Percentiles rank a stretch among this genome's conserved stretches.
These are phyloP conservation scores for Casuarina cunninghamiana DNA, from an alignment of 306 rosid species.

Conservation along the genomic window DNA sequence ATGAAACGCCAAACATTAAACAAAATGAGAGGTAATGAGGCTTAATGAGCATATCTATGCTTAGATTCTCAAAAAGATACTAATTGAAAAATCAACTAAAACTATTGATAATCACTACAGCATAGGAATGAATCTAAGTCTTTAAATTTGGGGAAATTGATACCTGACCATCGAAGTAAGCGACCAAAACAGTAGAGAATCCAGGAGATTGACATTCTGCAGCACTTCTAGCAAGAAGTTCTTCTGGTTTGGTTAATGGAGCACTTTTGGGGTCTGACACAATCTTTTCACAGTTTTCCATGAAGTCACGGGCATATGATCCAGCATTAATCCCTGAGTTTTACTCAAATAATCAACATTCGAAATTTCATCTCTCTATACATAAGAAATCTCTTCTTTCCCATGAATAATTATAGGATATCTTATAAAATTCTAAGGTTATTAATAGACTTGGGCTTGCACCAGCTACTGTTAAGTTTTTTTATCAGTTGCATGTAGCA, in stretches of 20 bases:
- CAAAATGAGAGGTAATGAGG: background rate
- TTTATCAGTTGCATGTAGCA: background rate
- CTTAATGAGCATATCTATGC: background rate
- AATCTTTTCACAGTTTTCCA: conserved; percentile 57
- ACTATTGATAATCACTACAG: conserved; percentile 11
- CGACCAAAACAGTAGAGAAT: conserved; percentile 56
- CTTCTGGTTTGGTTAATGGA: conserved; percentile 46
- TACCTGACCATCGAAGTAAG: conserved; percentile 83
- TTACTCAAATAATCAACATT: too few relatives aligned
- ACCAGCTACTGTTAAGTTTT: background rate
- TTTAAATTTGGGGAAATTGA: conserved; percentile 9
- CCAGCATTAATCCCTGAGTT: conserved; percentile 52
- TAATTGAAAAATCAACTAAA: background rate
- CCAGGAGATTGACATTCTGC: conserved; percentile 56
- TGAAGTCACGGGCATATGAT: conserved; percentile 52
- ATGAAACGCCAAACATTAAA: too few relatives aligned
- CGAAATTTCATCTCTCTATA: too few relatives aligned
- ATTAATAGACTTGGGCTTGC: background rate
- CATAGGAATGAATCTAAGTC: conserved; percentile 4
- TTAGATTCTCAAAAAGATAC: background rate
- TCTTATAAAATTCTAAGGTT: background rate
- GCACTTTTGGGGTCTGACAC: conserved; percentile 39
- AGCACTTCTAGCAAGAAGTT: conserved; percentile 53
- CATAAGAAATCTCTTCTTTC: too few relatives aligned
- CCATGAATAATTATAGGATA: too few relatives aligned